Percentiles rank a stretch among this genome's conserved stretches.
Evolutionary conservation across 2,329 filamentous ascomycete species (phyloP).

Genomic region (Teratosphaeria nubilosa): DNA sequence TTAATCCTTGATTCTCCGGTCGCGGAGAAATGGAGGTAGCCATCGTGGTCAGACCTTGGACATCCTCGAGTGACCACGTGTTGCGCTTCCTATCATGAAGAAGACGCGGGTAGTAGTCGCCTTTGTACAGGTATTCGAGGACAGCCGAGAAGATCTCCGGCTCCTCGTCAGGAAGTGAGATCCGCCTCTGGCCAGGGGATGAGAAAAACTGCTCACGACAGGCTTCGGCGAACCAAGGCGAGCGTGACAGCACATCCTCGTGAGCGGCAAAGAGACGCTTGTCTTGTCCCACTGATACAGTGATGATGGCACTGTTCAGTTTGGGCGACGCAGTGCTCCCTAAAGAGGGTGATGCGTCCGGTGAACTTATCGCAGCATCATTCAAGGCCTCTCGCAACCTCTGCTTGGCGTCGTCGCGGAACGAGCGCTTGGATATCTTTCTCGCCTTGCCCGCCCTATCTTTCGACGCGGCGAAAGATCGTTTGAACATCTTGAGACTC

Average conservation of each 20-base stretch:
- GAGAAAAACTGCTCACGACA: conserved; percentile 64
- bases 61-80: conserved; percentile 82
- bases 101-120: conserved; percentile 86
- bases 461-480: conserved; percentile 70
- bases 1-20: conserved; percentile 34
- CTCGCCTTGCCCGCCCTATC: conserved; percentile 82
- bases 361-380: conserved; percentile 36
- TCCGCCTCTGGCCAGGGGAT: conserved; percentile 55
- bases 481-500: conserved; percentile 70
- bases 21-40: conserved; percentile 39
- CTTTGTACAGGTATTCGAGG: conserved; percentile 95
- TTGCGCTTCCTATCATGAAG: conserved; percentile 75
- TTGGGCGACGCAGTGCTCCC: conserved; percentile 32
- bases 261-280: conserved; percentile 89
- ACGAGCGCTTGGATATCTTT: conserved; percentile 65
- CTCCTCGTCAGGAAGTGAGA: conserved; percentile 69
- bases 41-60: conserved; percentile 23
- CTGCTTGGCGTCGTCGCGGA: conserved; percentile 70
- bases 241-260: conserved; percentile 79
- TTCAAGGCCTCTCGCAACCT: conserved; percentile 80
- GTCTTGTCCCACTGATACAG: conserved; percentile 72
- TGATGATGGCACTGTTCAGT: conserved; percentile 67
- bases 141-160: conserved; percentile 87
- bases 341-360: conserved; percentile 25
- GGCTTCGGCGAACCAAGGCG: conserved; percentile 59